Conservation (phyloP, 257 asterid genomes). For the Lithospermum erythrorhizon region DNA sequence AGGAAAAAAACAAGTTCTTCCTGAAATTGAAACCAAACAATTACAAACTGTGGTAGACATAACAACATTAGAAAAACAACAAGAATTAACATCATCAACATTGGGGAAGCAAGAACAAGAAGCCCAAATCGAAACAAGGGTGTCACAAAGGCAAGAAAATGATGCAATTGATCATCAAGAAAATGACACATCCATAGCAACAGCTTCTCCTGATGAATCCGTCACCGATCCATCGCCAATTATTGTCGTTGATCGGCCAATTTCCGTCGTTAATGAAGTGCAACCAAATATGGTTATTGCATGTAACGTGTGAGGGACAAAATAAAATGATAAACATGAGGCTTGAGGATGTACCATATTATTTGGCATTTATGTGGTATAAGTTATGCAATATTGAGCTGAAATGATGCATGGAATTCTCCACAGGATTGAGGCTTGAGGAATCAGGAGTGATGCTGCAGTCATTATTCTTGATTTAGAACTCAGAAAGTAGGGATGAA, state of each 20-base stretch:
- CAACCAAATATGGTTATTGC: not conserved
- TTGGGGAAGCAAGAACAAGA: not conserved
- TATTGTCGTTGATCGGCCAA: not conserved
- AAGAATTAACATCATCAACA: not conserved
- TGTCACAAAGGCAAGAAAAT: too few relatives aligned
- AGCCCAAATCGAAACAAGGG: too few relatives aligned
- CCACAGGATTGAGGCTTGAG: too few relatives aligned
- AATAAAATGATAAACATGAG: too few relatives aligned
- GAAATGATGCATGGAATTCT: too few relatives aligned
- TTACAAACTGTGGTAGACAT: not conserved
- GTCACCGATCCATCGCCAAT: not conserved
- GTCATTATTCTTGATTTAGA: too few relatives aligned
- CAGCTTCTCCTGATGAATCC: not conserved
- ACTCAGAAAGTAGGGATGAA: too few relatives aligned
- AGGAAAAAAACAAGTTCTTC: constrained; percentile 13
- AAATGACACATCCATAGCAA: too few relatives aligned
- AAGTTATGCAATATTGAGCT: too few relatives aligned
- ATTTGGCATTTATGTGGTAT: not conserved
- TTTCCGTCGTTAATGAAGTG: not conserved
- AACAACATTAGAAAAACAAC: constrained; percentile 2
- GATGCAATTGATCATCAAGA: too few relatives aligned
- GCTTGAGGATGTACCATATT: not conserved
- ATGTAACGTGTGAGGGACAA: not conserved
- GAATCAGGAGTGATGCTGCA: too few relatives aligned
- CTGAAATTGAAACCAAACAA: not conserved